Conservation (phyloP, 164 flowering plant species). For the Stephania japonica region DNA sequence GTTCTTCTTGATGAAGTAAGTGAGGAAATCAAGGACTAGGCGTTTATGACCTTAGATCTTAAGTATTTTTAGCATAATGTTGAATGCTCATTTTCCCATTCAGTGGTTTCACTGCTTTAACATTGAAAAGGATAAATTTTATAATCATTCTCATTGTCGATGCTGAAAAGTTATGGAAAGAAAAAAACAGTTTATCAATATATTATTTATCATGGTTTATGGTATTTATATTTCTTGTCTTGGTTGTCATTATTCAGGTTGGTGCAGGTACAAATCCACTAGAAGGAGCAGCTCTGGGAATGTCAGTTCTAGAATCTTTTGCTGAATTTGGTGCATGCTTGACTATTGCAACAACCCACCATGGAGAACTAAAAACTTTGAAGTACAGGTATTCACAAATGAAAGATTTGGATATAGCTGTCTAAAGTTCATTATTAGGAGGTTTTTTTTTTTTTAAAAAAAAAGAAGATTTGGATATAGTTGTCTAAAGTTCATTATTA, state of each 20-base stretch:
- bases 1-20: conserved; percentile 93
- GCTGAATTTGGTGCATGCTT: conserved; percentile 64
- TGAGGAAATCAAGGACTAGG: not conserved
- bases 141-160: not conserved
- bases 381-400: conserved; percentile 63
- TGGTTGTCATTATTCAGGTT: conserved; percentile 38
- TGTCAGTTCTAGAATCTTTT: conserved; percentile 86
- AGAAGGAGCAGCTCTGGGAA: conserved; percentile 98
- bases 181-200: not conserved
- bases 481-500: no score
- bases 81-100: not conserved
- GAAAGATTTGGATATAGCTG: not conserved
- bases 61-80: not conserved
- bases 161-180: not conserved
- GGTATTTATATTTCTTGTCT: no score
- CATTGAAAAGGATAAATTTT: not conserved
- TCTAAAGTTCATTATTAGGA: no score
- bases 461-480: not conserved
- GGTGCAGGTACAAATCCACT: conserved; percentile 98
- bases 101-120: not conserved
- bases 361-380: conserved; percentile 90
- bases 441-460: no score
- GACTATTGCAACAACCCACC: conserved; percentile 93
- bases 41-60: not conserved
- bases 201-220: not conserved